Percentiles rank a stretch among this genome's conserved stretches.
phyloP scores from a whole-genome alignment of 2,329 filamentous ascomycete species.

The Seiridium unicorne region DNA sequence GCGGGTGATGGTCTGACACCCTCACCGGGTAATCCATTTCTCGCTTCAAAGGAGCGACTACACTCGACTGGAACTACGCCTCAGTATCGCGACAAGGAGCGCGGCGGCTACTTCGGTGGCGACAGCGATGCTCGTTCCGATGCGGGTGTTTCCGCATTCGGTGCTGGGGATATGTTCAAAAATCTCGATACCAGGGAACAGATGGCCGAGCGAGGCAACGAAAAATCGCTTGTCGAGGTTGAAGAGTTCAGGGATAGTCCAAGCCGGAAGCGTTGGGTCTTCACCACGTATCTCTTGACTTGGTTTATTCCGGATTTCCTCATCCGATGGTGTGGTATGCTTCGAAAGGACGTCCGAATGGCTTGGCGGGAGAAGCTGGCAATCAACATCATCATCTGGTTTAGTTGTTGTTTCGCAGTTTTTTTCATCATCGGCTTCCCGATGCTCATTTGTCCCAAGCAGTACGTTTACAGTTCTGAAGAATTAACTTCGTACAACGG shows the following conservation, averaged over 20 bases:
- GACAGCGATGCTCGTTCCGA: conserved; percentile 87
- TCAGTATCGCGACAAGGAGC: conserved; percentile 72
- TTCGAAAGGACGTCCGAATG: conserved; percentile 85
- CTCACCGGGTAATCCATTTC: conserved; percentile 60
- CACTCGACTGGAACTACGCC: conserved; percentile 51
- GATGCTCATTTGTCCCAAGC: conserved; percentile 82
- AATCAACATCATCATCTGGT: conserved; percentile 97
- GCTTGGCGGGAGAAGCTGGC: conserved; percentile 98
- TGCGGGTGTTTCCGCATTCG: conserved; percentile 85
- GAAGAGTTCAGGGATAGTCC: conserved; percentile 77
- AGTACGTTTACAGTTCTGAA: conserved; percentile 77
- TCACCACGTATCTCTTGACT: conserved; percentile 78
- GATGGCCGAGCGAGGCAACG: conserved; percentile 92
- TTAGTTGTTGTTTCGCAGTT: conserved; percentile 70
- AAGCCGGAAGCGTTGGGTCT: conserved; percentile 88
- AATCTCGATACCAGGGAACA: conserved; percentile 92
- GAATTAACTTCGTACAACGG: conserved; percentile 77
- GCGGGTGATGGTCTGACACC: conserved; percentile 58
- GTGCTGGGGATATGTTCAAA: conserved; percentile 95
- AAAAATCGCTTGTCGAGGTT: conserved; percentile 85
- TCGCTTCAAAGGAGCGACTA: conserved; percentile 61
- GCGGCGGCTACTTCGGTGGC: conserved; percentile 76
- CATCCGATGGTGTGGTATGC: conserved; percentile 75
- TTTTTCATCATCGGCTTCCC: conserved; percentile 95
- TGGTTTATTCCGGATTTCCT: conserved; percentile 85